Evolutionary conservation across 2,329 filamentous ascomycete genomes (phyloP), one percentile per base, ranked within the genome.

Genomic region (Exophiala phaeomuriformis): DNA sequence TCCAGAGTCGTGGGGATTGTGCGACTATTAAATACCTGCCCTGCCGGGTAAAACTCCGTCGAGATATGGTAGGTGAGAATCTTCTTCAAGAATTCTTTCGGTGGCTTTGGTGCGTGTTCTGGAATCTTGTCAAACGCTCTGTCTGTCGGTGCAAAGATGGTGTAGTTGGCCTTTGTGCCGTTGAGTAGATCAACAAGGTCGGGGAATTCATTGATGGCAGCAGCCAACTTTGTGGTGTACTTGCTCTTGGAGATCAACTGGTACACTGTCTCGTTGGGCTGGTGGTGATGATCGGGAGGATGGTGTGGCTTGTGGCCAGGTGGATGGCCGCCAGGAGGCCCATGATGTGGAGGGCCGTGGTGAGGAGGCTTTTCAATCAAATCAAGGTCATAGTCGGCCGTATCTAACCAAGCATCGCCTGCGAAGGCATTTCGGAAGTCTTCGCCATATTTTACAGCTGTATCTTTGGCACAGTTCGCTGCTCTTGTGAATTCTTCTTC

Each of bases 111-210:
- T 49, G 70, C 72, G 55, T 79, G 70, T 57, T 78, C 69, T 0
- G 78, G 78, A 48, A 82, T 76, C 70, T 78, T 80, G 54, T 85
- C 80, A 63, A 96, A 91, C 0, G 89, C 89, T 47, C 77, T 73
- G 67, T 95, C 82, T 1, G 80, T 82, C 0, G 90, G 90, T 1
- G 87, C 86, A 64, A 95, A 94, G 47, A 93, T 70, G 0, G 90
- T 95, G 65, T 85, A 81, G 68, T 91, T 90, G 27, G 79, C 75
- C 35, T 79, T 71, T 1, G 87, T 91, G 64, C 80, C 79, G 71
- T 94, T 93, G 30, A 96, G 78, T 2, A 83, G 68, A 50, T 85
- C 69, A 35, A 91, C 82, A 0, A 95, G 73, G 49, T 88, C 81
- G 1, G 83, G 77, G 66, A 86, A 83, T 56, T 89, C 77, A 57